These are phyloP conservation scores for Isabelozyma rhagii DNA, from an alignment of 805 yeast genomes.

Conservation along the genomic window DNA sequence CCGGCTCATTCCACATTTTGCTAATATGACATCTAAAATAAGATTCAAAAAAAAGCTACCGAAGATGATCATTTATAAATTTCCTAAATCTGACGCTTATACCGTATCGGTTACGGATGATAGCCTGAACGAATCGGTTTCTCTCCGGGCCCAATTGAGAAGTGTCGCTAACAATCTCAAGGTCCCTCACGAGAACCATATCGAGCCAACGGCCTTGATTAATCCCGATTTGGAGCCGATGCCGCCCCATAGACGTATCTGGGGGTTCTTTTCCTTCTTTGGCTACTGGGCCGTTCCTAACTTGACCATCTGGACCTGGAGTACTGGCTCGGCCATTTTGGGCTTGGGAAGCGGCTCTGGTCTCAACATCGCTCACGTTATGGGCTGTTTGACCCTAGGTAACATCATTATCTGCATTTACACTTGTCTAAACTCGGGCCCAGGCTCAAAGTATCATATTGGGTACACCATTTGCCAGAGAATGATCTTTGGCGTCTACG, in stretches of 20 bases:
- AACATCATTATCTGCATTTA: slow-evolving; percentile 6
- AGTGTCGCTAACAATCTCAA: not conserved
- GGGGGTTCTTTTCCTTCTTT: slow-evolving; percentile 40
- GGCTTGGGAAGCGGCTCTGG: slow-evolving; percentile 31
- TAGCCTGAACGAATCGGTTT: not conserved
- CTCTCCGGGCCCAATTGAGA: not conserved
- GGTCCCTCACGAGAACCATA: slow-evolving; percentile 4
- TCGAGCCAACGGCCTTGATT: slow-evolving; percentile 1
- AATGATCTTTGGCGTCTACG: slow-evolving; percentile 7
- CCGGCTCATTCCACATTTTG: not conserved
- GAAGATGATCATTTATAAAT: not conserved
- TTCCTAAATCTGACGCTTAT: not conserved
- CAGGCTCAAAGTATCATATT: slow-evolving; percentile 7
- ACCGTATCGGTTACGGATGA: not conserved
- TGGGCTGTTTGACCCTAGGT: slow-evolving; percentile 9
- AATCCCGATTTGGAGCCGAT: slow-evolving; percentile 21
- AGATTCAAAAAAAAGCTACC: not conserved
- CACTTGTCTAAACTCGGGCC: slow-evolving; percentile 7
- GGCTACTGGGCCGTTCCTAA: slow-evolving; percentile 43
- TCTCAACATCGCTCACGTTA: slow-evolving; percentile 4
- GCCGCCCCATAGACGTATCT: slow-evolving; percentile 40
- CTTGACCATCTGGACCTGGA: slow-evolving; percentile 33
- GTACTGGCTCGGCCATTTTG: slow-evolving; percentile 43
- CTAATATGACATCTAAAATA: not conserved
- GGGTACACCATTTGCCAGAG: slow-evolving; percentile 8